Evolutionary conservation across 257 asterid genomes (phyloP).

Genomic region (Penstemon newberryi): DNA sequence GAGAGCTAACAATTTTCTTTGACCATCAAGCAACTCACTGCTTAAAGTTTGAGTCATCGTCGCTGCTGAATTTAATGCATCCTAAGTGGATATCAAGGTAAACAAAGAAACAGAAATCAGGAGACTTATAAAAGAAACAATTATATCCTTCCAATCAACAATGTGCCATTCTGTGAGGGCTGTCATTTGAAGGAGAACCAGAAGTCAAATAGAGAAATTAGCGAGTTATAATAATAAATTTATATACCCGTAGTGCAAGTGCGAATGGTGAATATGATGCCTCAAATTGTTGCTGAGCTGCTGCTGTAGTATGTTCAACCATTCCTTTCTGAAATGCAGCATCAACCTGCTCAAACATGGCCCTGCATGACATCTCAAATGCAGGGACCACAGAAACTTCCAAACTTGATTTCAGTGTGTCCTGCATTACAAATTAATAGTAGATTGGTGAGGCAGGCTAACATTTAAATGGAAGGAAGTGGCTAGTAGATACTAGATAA

Average conservation of each 20-base stretch:
- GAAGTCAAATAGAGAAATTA: neutral
- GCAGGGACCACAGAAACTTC: constrained; percentile 90
- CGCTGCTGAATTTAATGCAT: constrained; percentile 80
- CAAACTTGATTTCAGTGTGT: constrained; percentile 70
- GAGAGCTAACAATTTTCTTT: constrained; percentile 77
- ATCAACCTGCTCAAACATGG: constrained; percentile 96
- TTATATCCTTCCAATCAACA: neutral
- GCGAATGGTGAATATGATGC: constrained; percentile 82
- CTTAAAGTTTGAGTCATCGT: constrained; percentile 78
- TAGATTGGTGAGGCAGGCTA: neutral
- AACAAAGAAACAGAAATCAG: neutral
- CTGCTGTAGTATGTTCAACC: constrained; percentile 62
- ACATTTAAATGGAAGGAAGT: neutral
- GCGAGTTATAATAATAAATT: no score
- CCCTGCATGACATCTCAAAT: constrained; percentile 87
- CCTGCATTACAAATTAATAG: constrained; percentile 54
- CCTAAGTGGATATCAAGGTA: constrained; percentile 39
- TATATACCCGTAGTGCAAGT: constrained; percentile 69
- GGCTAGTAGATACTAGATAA: neutral
- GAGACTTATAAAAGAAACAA: neutral
- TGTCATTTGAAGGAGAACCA: neutral
- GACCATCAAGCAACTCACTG: constrained; percentile 89
- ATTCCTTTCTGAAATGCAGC: constrained; percentile 86
- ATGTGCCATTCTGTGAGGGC: neutral
- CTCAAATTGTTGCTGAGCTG: constrained; percentile 79